Evolutionary conservation across 2,329 filamentous ascomycete species (phyloP), one percentile per base, ranked within the genome.

Genomic region (Sclerotinia minor): DNA sequence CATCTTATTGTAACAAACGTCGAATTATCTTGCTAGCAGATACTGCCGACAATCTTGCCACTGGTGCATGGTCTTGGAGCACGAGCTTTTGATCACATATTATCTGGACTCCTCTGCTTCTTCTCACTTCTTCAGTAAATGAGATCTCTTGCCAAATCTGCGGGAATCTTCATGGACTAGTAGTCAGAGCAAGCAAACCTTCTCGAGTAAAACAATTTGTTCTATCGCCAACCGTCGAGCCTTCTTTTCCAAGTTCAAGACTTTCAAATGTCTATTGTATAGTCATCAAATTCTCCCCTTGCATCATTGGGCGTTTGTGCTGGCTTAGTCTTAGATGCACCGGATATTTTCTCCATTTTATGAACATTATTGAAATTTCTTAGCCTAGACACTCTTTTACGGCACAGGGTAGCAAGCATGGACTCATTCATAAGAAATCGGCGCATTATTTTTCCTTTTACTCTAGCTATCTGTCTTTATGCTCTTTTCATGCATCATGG

Each of bases 1-100:
- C 94, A 5, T 87, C 93, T 0, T 99, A 99, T 79, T 99, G 96
- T 81, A 97, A 92, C 79, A 94, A 95, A 79, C 86, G 95, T 65
- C 86, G 95, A 55, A 85, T 97, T 32, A 97, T 98, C 71, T 79
- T 99, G 13, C 83, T 99, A 26, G 92, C 93, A 67, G 92, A 97
- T 75, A 98, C 95, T 2, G 95, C 95, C 0, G 91, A 97, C 72
- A 97, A 96, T 74, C 82, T 99, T 64, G 93, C 91, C 74, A 89
- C 92, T 77, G 91, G 94, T 95, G 84, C 79, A 86, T 83, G 71
- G 71, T 70, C 71, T 54, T 76, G 74, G 74, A 63, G 49, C 44
- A 49, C 49, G 26, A 67, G 21, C 35, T 67, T 63, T 29, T 67
- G 35, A 67, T 67, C 32, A 24, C 57, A 47, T n/a, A 38, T 44